Percentiles rank a stretch among this genome's conserved stretches.
Conservation (phyloP, 2,329 filamentous ascomycete genomes). For the Xylariales sp. region DNA sequence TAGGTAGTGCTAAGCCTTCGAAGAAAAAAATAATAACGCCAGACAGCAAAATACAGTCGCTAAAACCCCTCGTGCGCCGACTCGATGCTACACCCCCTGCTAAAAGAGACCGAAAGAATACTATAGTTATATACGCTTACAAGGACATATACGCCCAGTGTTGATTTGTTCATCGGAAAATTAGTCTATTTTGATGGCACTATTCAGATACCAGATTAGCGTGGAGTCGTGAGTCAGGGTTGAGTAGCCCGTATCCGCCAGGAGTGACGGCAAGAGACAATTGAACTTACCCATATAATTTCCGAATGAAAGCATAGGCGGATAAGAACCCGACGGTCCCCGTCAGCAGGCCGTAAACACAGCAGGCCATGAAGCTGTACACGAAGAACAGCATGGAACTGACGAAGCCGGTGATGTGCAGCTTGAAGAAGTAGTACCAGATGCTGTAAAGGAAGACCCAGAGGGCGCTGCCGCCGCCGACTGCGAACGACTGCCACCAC, state of each 20-base stretch:
- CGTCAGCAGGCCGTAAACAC: slow-evolving; percentile 82
- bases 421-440: slow-evolving; percentile 85
- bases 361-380: slow-evolving; percentile 84
- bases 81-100: slow-evolving; percentile 24
- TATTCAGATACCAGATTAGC: slow-evolving; percentile 44
- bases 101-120: slow-evolving; percentile 19
- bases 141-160: slow-evolving; percentile 33
- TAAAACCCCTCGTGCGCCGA: slow-evolving; percentile 30
- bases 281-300: slow-evolving; percentile 77
- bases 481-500: slow-evolving; percentile 91
- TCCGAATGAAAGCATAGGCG: slow-evolving; percentile 84
- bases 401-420: slow-evolving; percentile 84
- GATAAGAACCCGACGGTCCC: slow-evolving; percentile 88
- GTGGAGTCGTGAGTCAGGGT: background rate
- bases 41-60: background rate
- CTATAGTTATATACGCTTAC: slow-evolving; percentile 38
- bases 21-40: slow-evolving; percentile 8
- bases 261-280: background rate
- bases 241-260: background rate
- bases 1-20: background rate
- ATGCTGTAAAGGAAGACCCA: slow-evolving; percentile 87
- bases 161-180: background rate
- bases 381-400: slow-evolving; percentile 85
- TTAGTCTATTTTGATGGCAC: slow-evolving; percentile 65
- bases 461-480: slow-evolving; percentile 78